Percentiles rank a stretch among this genome's conserved stretches.
phyloP scores from a whole-genome alignment of 2,329 filamentous ascomycete genomes.

The Cladosporium sp. region DNA sequence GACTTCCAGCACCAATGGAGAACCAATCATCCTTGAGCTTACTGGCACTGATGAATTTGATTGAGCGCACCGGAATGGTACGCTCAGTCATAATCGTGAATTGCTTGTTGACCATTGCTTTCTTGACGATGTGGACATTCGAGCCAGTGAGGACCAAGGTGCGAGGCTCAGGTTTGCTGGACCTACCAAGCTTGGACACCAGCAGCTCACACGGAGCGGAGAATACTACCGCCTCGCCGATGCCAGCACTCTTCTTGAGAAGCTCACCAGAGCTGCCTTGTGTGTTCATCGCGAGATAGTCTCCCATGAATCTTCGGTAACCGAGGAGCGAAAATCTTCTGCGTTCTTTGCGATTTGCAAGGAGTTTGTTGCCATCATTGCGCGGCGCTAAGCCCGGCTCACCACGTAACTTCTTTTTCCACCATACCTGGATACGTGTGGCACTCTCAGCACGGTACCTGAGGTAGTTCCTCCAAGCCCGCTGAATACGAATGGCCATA shows the following conservation, averaged over 20 bases:
- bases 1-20: slow-evolving; percentile 83
- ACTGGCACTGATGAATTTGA: slow-evolving; percentile 83
- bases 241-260: slow-evolving; percentile 71
- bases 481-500: slow-evolving; percentile 96
- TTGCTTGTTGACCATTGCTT: slow-evolving; percentile 78
- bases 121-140: slow-evolving; percentile 87
- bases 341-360: slow-evolving; percentile 85
- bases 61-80: slow-evolving; percentile 77
- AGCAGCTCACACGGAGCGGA: slow-evolving; percentile 88
- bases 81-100: slow-evolving; percentile 79
- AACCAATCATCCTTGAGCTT: slow-evolving; percentile 95
- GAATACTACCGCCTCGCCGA: slow-evolving; percentile 76
- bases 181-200: slow-evolving; percentile 93
- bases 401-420: slow-evolving; percentile 87
- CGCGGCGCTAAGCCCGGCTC: slow-evolving; percentile 85
- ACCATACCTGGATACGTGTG: slow-evolving; percentile 90
- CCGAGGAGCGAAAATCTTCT: slow-evolving; percentile 88
- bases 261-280: slow-evolving; percentile 76
- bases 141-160: slow-evolving; percentile 74
- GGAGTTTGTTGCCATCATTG: slow-evolving; percentile 80
- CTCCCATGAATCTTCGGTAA: slow-evolving; percentile 87
- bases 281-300: slow-evolving; percentile 89
- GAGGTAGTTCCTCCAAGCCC: slow-evolving; percentile 95
- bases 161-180: slow-evolving; percentile 87
- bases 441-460: slow-evolving; percentile 91